phyloP scores from a whole-genome alignment of 2,329 filamentous ascomycete genomes.

The Fusarium avenaceum region DNA sequence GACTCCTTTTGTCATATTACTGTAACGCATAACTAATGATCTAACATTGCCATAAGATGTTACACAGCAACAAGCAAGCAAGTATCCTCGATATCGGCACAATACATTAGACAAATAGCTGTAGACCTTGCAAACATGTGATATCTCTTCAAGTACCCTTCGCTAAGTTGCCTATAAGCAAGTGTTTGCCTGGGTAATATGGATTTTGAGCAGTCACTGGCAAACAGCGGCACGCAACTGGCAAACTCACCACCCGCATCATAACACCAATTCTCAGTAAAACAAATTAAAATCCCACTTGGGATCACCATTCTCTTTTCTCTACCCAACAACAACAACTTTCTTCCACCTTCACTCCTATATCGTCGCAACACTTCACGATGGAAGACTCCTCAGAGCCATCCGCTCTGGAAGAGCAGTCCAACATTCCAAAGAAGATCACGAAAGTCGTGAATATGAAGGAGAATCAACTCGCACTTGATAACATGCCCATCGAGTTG shows the following conservation, averaged over 20 bases:
- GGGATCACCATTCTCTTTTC: not conserved
- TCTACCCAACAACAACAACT: not conserved
- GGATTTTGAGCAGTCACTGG: not conserved
- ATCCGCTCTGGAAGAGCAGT: not conserved
- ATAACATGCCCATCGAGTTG: constrained; percentile 1
- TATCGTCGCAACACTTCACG: not conserved
- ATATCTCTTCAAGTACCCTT: not conserved
- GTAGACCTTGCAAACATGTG: not conserved
- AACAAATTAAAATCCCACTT: not conserved
- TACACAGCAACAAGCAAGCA: not conserved
- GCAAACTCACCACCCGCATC: not conserved
- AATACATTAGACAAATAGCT: not conserved
- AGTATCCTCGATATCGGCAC: not conserved
- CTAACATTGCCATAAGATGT: not conserved
- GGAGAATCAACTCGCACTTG: not conserved
- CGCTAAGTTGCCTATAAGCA: not conserved
- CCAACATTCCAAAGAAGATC: not conserved
- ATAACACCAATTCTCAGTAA: not conserved
- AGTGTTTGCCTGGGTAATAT: not conserved
- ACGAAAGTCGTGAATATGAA: no score
- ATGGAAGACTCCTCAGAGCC: constrained; percentile 10
- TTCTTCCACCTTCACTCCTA: not conserved
- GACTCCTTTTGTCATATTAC: not conserved
- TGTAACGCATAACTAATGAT: not conserved
- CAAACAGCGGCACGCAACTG: not conserved